Evolutionary conservation across 2,329 filamentous ascomycete genomes (phyloP), one percentile per base, ranked within the genome.

Genomic region (Calonectria pteridis): DNA sequence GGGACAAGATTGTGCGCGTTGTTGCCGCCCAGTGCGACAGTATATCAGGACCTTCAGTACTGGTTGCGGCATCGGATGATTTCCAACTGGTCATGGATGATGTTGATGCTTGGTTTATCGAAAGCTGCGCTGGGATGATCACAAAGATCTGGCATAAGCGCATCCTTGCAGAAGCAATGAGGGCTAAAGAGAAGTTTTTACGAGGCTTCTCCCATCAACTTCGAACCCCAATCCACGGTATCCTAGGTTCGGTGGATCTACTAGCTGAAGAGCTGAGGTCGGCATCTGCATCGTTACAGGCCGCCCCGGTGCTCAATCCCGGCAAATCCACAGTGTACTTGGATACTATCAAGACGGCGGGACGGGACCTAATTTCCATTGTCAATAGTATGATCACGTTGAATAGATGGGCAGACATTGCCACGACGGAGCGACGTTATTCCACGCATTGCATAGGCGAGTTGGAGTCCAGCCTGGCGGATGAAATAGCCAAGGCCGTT

Each of bases 201-300:
- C 82, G 87, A 5, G 85, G 86, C 0, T 84, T 88, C 11, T 87
- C 86, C 0, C 87, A 88, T 67, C 85, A 88, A 43, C 83, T 88
- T 0, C 83, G 87, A 46, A 88, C 87, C 0, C 87, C 87, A 0
- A 87, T 88, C 6, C 87, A 88, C 40, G 87, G 87, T 0, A 86
- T 88, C 3, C 81, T 88, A 0, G 83, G 82, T 1, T 82, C 81
- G 1, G 78, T 78, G 1, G 82, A 88, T 20, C 76, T 88, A 0
- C 78, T 88, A 1, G 83, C 82, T 0, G 86, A 88, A 69, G 86
- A 87, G 46, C 71, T 87, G 0, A 82, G 79, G 33, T 75, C 77
- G 0, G 43, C 10, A 6, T 58, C 67, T 0, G 71, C 33, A 0
- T 55, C 80, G 0, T 46, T 73, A 9, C 62, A 68, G 2, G 46